phyloP scores from a whole-genome alignment of 257 asterid genomes.

The Nicotiana noctiflora region DNA sequence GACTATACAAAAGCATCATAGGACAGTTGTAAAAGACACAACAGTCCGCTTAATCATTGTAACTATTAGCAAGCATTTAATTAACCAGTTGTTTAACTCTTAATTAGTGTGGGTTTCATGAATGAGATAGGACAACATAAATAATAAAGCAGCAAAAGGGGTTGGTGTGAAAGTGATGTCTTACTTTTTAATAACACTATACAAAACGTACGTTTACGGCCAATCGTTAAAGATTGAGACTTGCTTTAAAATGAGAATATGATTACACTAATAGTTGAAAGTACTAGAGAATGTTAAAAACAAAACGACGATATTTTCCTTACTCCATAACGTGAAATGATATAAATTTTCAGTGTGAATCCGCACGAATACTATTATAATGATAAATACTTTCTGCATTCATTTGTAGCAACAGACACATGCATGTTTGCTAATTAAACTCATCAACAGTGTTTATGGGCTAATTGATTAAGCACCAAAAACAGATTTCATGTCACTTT shows the following conservation, averaged over 20 bases:
- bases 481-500: conserved; percentile 21
- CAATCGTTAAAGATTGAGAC: not conserved
- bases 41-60: not conserved
- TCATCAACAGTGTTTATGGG: not conserved
- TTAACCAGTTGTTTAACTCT: not conserved
- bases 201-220: not conserved
- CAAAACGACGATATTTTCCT: not conserved
- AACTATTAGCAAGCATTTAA: not conserved
- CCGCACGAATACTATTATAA: not conserved
- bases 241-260: not conserved
- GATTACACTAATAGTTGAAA: not conserved
- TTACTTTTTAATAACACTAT: not conserved
- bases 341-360: not conserved
- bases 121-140: not conserved
- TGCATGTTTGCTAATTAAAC: not conserved
- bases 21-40: not conserved
- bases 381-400: not conserved
- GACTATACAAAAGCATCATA: not conserved
- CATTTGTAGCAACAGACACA: not conserved
- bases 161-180: not conserved
- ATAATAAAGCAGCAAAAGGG: not conserved
- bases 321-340: not conserved
- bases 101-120: not conserved
- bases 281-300: not conserved
- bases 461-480: not conserved